A percentile compares a stretch with the other conserved stretches of the same genome.
These are phyloP conservation scores for Populus hybrid DNA, from an alignment of 441 rosid species.

Conservation along the genomic window DNA sequence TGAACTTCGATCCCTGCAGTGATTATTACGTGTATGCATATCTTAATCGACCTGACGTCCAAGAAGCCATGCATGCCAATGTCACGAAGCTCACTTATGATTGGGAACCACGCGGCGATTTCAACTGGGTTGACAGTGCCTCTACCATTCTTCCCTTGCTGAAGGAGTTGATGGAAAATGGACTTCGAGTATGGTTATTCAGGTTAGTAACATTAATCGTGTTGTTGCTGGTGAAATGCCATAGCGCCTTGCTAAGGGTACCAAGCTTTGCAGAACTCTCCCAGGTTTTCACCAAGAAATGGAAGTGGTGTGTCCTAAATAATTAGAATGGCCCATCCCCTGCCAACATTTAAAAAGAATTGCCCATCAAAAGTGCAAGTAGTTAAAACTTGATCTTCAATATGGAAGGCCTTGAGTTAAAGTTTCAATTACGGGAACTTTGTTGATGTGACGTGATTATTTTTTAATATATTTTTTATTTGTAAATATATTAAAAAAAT, in stretches of 20 bases:
- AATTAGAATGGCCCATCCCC: too few species aligned
- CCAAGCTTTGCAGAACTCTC: background rate
- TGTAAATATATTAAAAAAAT: too few species aligned
- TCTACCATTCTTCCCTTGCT: slow-evolving; percentile 57
- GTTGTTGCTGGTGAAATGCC: too few species aligned
- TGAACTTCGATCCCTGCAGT: slow-evolving; percentile 60
- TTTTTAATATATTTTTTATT: too few species aligned
- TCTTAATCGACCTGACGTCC: slow-evolving; percentile 61
- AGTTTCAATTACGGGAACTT: too few species aligned
- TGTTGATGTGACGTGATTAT: too few species aligned
- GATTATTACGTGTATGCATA: slow-evolving; percentile 55
- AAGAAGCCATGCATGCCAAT: slow-evolving; percentile 80
- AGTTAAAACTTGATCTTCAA: too few species aligned
- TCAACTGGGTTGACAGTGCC: slow-evolving; percentile 60
- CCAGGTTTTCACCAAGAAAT: background rate
- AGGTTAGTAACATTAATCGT: slow-evolving; percentile 28
- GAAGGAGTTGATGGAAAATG: slow-evolving; percentile 40
- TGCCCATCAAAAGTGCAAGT: too few species aligned
- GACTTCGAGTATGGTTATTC: slow-evolving; percentile 61
- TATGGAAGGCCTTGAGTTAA: too few species aligned
- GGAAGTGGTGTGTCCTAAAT: too few species aligned
- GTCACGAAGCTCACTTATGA: slow-evolving; percentile 51
- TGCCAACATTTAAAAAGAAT: too few species aligned
- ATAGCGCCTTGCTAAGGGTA: background rate
- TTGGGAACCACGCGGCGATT: slow-evolving; percentile 63